Conservation (phyloP, 768 basidiomycete genomes). For the Amanita jacksonii region DNA sequence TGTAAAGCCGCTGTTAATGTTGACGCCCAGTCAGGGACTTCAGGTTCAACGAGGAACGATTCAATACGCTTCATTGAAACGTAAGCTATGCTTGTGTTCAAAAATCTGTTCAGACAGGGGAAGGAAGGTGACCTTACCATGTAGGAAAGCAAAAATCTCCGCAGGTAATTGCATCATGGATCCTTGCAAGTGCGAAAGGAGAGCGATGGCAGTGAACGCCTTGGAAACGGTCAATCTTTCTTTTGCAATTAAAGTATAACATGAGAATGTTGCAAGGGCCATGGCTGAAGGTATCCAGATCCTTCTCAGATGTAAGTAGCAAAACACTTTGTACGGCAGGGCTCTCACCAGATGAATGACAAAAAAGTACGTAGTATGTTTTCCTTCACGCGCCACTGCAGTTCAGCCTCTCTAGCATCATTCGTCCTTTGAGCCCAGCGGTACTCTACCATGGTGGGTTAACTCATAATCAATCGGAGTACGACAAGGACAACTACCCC, state of each 20-base stretch:
- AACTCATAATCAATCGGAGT: background rate
- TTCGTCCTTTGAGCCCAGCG: slow-evolving; percentile 49
- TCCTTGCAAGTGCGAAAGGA: slow-evolving; percentile 63
- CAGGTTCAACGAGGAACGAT: slow-evolving; percentile 58
- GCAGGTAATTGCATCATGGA: slow-evolving; percentile 57
- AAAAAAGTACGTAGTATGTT: slow-evolving; percentile 51
- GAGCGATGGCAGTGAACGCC: slow-evolving; percentile 71
- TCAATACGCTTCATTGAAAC: slow-evolving; percentile 81
- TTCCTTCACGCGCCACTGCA: slow-evolving; percentile 58
- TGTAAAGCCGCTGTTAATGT: slow-evolving; percentile 34
- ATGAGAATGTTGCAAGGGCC: slow-evolving; percentile 51
- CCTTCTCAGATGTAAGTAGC: slow-evolving; percentile 26
- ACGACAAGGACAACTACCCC: slow-evolving; percentile 37
- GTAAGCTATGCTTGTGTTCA: slow-evolving; percentile 34
- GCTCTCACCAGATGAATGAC: slow-evolving; percentile 56
- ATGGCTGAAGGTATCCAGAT: slow-evolving; percentile 68
- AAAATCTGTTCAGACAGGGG: background rate
- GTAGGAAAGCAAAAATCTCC: slow-evolving; percentile 54
- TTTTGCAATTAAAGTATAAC: slow-evolving; percentile 57
- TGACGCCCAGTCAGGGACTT: slow-evolving; percentile 74
- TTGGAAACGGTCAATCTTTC: slow-evolving; percentile 65
- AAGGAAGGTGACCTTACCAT: slow-evolving; percentile 30
- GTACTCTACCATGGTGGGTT: slow-evolving; percentile 30
- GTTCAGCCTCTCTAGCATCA: slow-evolving; percentile 49
- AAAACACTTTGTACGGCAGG: background rate